Conservation (phyloP, 2,329 filamentous ascomycete species). For the Xylariaceae sp. region DNA sequence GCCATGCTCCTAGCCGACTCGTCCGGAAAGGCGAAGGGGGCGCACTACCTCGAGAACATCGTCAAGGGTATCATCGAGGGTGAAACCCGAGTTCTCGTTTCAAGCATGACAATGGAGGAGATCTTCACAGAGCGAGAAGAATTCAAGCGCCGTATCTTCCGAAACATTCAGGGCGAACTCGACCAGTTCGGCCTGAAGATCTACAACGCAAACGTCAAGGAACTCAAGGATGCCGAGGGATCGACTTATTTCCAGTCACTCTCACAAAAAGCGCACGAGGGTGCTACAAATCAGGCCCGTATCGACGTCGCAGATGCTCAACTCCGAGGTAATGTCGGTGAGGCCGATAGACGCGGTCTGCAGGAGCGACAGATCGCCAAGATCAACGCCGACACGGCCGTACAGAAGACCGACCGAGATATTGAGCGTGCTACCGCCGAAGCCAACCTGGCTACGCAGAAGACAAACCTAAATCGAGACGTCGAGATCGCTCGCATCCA, state of each 20-base stretch:
- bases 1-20: slow-evolving; percentile 70
- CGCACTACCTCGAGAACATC: slow-evolving; percentile 71
- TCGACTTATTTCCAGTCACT: slow-evolving; percentile 81
- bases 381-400: slow-evolving; percentile 70
- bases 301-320: slow-evolving; percentile 62
- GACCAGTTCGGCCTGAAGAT: slow-evolving; percentile 75
- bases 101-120: slow-evolving; percentile 89
- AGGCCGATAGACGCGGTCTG: slow-evolving; percentile 71
- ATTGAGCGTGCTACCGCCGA: slow-evolving; percentile 75
- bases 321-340: slow-evolving; percentile 65
- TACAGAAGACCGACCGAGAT: slow-evolving; percentile 78
- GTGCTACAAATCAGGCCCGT: slow-evolving; percentile 72
- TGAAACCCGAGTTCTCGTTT: slow-evolving; percentile 77
- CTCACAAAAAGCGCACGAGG: slow-evolving; percentile 78
- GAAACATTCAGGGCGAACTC: slow-evolving; percentile 73
- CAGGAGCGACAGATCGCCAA: slow-evolving; percentile 83
- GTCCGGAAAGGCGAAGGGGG: slow-evolving; percentile 36
- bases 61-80: slow-evolving; percentile 89
- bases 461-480: slow-evolving; percentile 67
- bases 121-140: slow-evolving; percentile 73
- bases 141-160: slow-evolving; percentile 70
- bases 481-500: slow-evolving; percentile 72
- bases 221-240: slow-evolving; percentile 75
- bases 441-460: slow-evolving; percentile 65
- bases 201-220: slow-evolving; percentile 73